Evolutionary conservation across 2,329 filamentous ascomycete species (phyloP).

Genomic region (Emericellopsis atlantica): DNA sequence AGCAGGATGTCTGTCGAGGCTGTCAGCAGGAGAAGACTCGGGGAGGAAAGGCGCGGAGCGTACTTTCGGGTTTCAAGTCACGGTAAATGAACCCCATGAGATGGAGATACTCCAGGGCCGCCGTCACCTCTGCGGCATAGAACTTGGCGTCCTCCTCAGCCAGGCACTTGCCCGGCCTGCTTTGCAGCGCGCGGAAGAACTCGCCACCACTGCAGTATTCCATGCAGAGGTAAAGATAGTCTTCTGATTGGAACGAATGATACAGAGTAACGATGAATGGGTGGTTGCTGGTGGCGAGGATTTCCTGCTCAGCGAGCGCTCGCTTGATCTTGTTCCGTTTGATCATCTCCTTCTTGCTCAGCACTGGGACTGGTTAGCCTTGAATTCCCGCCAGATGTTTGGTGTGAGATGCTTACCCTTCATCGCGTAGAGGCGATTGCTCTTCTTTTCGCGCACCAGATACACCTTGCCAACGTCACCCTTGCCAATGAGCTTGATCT

Average conservation of each 20-base stretch:
- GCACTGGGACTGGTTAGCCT: constrained; percentile 45
- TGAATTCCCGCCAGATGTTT: neutral
- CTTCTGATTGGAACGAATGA: constrained; percentile 98
- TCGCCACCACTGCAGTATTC: constrained; percentile 98
- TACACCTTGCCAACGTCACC: constrained; percentile 98
- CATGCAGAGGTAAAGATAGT: constrained; percentile 99
- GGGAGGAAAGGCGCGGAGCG: constrained; percentile 20
- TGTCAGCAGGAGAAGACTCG: constrained; percentile 3
- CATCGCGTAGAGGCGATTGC: constrained; percentile 89
- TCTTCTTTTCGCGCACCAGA: constrained; percentile 95
- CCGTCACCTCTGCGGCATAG: constrained; percentile 94
- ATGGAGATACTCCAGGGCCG: constrained; percentile 90
- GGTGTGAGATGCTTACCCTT: constrained; percentile 54
- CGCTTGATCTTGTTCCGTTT: constrained; percentile 99
- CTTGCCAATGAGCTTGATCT: constrained; percentile 98
- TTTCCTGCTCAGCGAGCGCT: constrained; percentile 93
- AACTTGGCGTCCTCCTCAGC: constrained; percentile 94
- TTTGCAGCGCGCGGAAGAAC: constrained; percentile 95
- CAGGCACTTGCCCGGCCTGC: constrained; percentile 91
- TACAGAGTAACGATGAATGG: constrained; percentile 98
- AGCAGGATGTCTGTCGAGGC: constrained; percentile 68
- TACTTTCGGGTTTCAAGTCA: constrained; percentile 96
- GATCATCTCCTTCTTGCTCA: constrained; percentile 99
- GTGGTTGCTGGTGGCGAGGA: constrained; percentile 94
- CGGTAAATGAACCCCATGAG: constrained; percentile 99